A percentile compares a stretch with the other conserved stretches of the same genome.
phyloP scores from a whole-genome alignment of 306 rosid species.

The Prosopis cineraria region DNA sequence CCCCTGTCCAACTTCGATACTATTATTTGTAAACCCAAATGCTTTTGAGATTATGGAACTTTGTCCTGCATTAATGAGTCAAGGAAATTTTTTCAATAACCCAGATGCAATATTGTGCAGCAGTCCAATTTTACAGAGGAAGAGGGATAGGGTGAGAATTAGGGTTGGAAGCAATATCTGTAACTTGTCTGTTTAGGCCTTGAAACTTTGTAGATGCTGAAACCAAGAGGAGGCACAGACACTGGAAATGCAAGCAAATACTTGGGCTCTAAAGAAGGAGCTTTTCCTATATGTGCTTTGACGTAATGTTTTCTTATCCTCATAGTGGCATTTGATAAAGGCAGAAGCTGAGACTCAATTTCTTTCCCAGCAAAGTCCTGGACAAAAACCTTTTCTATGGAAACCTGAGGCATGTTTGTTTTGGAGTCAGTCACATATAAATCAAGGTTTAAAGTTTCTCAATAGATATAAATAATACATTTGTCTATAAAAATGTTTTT shows the following conservation, averaged over 20 bases:
- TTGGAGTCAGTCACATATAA: slow-evolving; percentile 27
- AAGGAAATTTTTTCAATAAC: slow-evolving; percentile 22
- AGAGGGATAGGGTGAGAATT: slow-evolving; percentile 19
- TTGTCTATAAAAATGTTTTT: neutral
- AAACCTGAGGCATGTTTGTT: slow-evolving; percentile 54
- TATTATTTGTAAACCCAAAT: slow-evolving; percentile 38
- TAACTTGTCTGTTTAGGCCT: slow-evolving; percentile 44
- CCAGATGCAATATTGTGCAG: slow-evolving; percentile 1
- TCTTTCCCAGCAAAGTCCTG: slow-evolving; percentile 68
- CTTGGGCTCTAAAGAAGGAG: slow-evolving; percentile 44
- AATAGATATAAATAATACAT: slow-evolving; percentile 12
- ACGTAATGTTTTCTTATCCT: slow-evolving; percentile 53
- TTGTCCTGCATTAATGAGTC: slow-evolving; percentile 33
- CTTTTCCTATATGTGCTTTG: slow-evolving; percentile 60
- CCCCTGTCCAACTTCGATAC: slow-evolving; percentile 76
- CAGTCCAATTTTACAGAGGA: slow-evolving; percentile 27
- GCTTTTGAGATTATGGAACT: slow-evolving; percentile 41
- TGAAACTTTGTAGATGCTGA: slow-evolving; percentile 69
- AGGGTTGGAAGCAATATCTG: slow-evolving; percentile 29
- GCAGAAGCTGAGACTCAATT: slow-evolving; percentile 78
- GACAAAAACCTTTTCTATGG: slow-evolving; percentile 57
- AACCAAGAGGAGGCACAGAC: slow-evolving; percentile 82
- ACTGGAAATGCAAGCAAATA: slow-evolving; percentile 84
- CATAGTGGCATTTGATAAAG: slow-evolving; percentile 54
- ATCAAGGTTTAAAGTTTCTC: slow-evolving; percentile 25